Conservation (phyloP, 2,329 filamentous ascomycete species). For the Talaromyces sp. region DNA sequence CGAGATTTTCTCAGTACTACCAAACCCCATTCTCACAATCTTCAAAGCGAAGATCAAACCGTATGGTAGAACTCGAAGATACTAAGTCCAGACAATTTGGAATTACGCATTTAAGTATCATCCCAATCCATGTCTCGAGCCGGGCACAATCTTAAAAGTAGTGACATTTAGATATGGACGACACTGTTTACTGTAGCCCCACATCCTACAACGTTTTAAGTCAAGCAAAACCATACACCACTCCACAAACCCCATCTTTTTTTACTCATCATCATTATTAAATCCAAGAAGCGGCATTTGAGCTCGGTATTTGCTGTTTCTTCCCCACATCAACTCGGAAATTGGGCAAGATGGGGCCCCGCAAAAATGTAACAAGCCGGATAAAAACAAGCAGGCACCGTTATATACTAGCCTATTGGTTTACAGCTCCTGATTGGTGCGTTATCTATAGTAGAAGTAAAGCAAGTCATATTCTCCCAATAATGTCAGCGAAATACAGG, state of each 20-base stretch:
- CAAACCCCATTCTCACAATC: no score
- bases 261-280: neutral
- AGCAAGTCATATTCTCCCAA: neutral
- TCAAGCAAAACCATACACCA: neutral
- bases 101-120: neutral
- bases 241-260: neutral
- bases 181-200: neutral
- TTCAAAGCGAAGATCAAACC: neutral
- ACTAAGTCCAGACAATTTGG: neutral
- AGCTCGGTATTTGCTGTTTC: neutral
- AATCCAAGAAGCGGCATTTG: neutral
- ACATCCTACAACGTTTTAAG: neutral
- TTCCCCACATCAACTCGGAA: neutral
- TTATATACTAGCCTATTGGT: neutral
- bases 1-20: no score
- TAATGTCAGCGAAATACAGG: neutral
- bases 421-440: neutral
- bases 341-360: neutral
- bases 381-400: neutral
- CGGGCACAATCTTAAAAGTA: no score
- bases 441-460: neutral
- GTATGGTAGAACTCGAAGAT: neutral
- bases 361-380: neutral
- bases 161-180: no score
- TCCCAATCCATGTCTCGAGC: neutral